phyloP scores from a whole-genome alignment of 495 filamentous ascomycete species.

The Xylaria castorea region DNA sequence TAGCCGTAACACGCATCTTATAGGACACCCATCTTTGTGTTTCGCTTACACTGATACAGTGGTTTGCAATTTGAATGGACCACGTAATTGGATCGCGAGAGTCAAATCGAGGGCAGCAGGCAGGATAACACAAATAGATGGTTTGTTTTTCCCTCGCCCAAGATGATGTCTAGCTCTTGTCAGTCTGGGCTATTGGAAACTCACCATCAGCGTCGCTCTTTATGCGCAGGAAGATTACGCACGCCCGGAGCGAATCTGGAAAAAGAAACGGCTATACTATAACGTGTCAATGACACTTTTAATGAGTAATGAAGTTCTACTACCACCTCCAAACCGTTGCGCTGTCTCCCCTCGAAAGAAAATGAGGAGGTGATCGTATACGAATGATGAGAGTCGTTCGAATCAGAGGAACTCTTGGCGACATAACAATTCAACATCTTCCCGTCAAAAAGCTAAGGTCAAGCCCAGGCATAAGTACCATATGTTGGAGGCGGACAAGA shows the following conservation, averaged over 20 bases:
- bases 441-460: neutral
- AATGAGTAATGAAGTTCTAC: constrained; percentile 23
- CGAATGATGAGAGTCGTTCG: neutral
- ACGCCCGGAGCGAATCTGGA: neutral
- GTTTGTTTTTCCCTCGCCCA: neutral
- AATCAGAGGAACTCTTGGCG: neutral
- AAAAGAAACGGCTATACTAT: neutral
- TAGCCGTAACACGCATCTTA: constrained; percentile 8
- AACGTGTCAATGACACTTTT: constrained; percentile 14
- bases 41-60: neutral
- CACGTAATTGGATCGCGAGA: neutral
- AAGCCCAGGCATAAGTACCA: neutral
- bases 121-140: neutral
- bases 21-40: neutral
- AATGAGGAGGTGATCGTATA: neutral
- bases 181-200: neutral
- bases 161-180: neutral
- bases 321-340: neutral
- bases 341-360: neutral
- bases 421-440: neutral
- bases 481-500: neutral
- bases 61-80: neutral
- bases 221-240: neutral
- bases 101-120: neutral
- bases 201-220: neutral